These are phyloP conservation scores for Metschnikowia continentalis DNA, from an alignment of 805 yeast genomes.

Conservation along the genomic window DNA sequence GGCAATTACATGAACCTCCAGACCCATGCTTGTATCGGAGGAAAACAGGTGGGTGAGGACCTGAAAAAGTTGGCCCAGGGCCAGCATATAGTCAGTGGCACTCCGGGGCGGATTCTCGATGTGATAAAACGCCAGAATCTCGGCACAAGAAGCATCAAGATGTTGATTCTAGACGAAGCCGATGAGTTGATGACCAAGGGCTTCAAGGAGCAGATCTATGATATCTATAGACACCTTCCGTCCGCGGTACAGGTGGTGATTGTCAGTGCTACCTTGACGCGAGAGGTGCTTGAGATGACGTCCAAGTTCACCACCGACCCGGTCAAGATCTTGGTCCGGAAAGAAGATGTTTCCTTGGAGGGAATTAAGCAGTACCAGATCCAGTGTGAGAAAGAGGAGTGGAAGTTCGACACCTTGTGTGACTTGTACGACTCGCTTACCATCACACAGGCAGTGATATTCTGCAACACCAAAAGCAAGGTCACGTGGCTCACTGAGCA, in stretches of 20 bases:
- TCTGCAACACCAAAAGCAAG: slow-evolving; percentile 94
- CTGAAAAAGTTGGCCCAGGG: slow-evolving; percentile 70
- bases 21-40: slow-evolving; percentile 93
- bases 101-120: slow-evolving; percentile 94
- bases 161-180: slow-evolving; percentile 93
- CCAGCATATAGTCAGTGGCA: slow-evolving; percentile 90
- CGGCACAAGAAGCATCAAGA: slow-evolving; percentile 70
- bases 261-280: slow-evolving; percentile 91
- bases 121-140: slow-evolving; percentile 81
- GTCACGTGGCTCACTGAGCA: slow-evolving; percentile 86
- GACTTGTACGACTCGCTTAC: slow-evolving; percentile 93
- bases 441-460: slow-evolving; percentile 95
- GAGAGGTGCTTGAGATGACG: slow-evolving; percentile 88
- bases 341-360: slow-evolving; percentile 89
- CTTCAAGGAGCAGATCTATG: slow-evolving; percentile 92
- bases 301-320: slow-evolving; percentile 91
- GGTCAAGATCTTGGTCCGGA: slow-evolving; percentile 86
- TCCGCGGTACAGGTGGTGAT: slow-evolving; percentile 87
- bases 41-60: slow-evolving; percentile 80
- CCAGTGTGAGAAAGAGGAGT: slow-evolving; percentile 86
- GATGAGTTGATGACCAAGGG: slow-evolving; percentile 93
- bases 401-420: slow-evolving; percentile 91
- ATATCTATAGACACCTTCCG: slow-evolving; percentile 81
- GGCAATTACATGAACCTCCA: slow-evolving; percentile 86
- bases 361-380: slow-evolving; percentile 92